These are phyloP conservation scores for Barbarea vulgaris DNA, from an alignment of 345 rosid genomes.

Conservation along the genomic window DNA sequence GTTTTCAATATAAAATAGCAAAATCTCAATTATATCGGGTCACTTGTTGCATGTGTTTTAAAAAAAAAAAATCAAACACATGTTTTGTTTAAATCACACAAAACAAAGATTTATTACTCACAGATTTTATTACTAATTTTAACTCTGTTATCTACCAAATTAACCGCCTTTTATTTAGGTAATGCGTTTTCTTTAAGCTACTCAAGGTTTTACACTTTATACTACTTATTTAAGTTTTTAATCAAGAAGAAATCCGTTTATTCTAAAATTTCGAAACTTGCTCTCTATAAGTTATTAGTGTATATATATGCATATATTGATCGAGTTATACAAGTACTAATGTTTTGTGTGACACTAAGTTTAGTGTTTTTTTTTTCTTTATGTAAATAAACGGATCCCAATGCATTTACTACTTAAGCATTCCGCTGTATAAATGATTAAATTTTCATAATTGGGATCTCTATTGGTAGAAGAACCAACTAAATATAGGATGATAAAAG, in stretches of 20 bases:
- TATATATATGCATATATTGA: background rate
- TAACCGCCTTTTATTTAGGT: background rate
- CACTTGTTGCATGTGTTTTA: background rate
- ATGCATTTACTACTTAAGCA: background rate
- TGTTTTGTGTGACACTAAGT: background rate
- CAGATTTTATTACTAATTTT: background rate
- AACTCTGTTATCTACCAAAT: background rate
- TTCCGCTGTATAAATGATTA: background rate
- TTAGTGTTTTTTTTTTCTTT: background rate
- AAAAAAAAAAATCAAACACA: background rate
- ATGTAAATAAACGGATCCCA: background rate
- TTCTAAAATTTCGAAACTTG: background rate
- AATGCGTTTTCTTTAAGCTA: background rate
- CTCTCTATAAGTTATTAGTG: background rate
- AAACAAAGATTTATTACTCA: background rate
- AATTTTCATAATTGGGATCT: background rate
- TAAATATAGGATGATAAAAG: constrained; percentile 7
- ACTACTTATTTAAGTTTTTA: background rate
- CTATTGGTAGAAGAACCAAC: constrained; percentile 3
- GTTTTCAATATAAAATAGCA: background rate
- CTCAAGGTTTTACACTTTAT: background rate
- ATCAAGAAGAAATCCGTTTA: background rate
- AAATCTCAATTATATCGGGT: background rate
- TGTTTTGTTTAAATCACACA: background rate
- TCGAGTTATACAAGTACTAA: background rate